These are phyloP conservation scores for Aethionema arabicum DNA, from an alignment of 345 rosid genomes.

Conservation along the genomic window DNA sequence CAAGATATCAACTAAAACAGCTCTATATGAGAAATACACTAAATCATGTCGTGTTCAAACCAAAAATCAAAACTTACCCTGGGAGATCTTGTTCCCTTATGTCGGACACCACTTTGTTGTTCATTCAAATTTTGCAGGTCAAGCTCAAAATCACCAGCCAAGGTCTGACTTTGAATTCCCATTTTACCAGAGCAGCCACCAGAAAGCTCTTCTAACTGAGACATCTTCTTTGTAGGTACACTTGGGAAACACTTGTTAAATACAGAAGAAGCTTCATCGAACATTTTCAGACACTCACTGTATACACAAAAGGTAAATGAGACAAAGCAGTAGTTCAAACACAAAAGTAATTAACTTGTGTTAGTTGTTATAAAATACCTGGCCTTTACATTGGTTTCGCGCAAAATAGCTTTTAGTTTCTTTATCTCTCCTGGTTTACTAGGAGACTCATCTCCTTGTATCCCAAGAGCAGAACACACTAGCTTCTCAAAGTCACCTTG, in stretches of 20 bases:
- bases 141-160: constrained; percentile 57
- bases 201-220: constrained; percentile 66
- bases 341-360: constrained; percentile 21
- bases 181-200: constrained; percentile 72
- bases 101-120: constrained; percentile 65
- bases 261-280: constrained; percentile 76
- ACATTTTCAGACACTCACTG: constrained; percentile 79
- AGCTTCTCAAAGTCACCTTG: constrained; percentile 71
- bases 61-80: constrained; percentile 46
- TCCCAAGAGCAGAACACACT: constrained; percentile 64
- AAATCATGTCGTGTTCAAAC: constrained; percentile 7
- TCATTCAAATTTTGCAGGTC: constrained; percentile 79
- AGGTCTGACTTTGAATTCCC: constrained; percentile 64
- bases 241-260: constrained; percentile 74
- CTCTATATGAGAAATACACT: constrained; percentile 1
- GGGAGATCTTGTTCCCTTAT: constrained; percentile 91
- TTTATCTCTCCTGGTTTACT: constrained; percentile 73
- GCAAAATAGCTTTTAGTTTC: constrained; percentile 58
- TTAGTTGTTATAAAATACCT: constrained; percentile 63
- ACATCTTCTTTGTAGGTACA: constrained; percentile 75
- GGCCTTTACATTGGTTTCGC: constrained; percentile 66
- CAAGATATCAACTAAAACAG: constrained; percentile 8
- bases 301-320: constrained; percentile 38
- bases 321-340: constrained; percentile 26
- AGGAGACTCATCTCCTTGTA: constrained; percentile 72